phyloP scores from a whole-genome alignment of 2,329 filamentous ascomycete genomes.

The Hypoxylon sp. region DNA sequence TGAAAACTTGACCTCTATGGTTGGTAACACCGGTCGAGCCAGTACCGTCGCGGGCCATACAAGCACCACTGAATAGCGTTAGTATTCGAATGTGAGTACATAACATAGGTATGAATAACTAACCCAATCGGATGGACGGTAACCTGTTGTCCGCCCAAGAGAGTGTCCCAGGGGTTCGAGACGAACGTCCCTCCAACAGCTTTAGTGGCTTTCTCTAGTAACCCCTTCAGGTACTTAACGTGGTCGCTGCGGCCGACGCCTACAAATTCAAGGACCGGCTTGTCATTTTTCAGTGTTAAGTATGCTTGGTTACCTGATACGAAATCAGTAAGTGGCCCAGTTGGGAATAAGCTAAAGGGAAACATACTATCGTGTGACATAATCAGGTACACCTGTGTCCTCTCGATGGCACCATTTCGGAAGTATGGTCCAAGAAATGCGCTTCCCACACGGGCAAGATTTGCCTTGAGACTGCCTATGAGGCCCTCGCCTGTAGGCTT shows the following conservation, averaged over 20 bases:
- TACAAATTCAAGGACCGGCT: slow-evolving; percentile 69
- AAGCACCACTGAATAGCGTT: slow-evolving; percentile 64
- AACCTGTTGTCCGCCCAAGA: slow-evolving; percentile 68
- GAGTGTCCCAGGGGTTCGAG: slow-evolving; percentile 68
- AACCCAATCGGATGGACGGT: slow-evolving; percentile 76
- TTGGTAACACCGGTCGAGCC: slow-evolving; percentile 70
- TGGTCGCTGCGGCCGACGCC: slow-evolving; percentile 69
- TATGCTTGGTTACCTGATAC: slow-evolving; percentile 67
- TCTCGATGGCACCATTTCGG: slow-evolving; percentile 66
- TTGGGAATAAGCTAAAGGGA: not conserved
- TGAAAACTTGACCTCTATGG: slow-evolving; percentile 71
- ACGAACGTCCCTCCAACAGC: slow-evolving; percentile 71
- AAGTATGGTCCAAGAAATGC: slow-evolving; percentile 70
- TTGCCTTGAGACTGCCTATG: slow-evolving; percentile 58
- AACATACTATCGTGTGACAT: slow-evolving; percentile 73
- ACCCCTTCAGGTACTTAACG: slow-evolving; percentile 63
- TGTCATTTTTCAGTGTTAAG: slow-evolving; percentile 69
- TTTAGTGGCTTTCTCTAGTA: slow-evolving; percentile 67
- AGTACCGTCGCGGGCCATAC: slow-evolving; percentile 71
- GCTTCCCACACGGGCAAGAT: slow-evolving; percentile 63
- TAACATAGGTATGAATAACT: slow-evolving; percentile 39
- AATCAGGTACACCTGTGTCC: slow-evolving; percentile 73
- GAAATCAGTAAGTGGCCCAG: slow-evolving; percentile 33
- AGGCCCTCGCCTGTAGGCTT: slow-evolving; percentile 55
- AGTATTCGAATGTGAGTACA: slow-evolving; percentile 17